These are phyloP conservation scores for Chrysanthemum makinoi DNA, from an alignment of 129 eudicot species.

Conservation along the genomic window DNA sequence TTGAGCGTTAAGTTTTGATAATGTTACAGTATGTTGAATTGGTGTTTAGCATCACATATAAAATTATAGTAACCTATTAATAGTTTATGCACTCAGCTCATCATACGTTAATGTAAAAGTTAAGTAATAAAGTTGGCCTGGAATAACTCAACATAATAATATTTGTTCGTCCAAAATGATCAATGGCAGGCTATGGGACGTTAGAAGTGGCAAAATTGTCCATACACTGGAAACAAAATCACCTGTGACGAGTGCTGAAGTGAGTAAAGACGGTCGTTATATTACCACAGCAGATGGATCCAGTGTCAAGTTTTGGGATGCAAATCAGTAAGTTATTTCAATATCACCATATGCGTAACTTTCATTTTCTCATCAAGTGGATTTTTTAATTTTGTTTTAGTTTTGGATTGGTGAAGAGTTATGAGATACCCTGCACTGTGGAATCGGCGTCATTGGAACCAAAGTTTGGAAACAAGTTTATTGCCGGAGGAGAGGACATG, in stretches of 20 bases:
- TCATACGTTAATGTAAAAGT: not conserved
- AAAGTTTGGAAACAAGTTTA: conserved; percentile 55
- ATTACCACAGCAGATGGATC: conserved; percentile 68
- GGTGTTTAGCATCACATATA: not conserved
- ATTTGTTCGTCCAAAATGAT: too few species aligned
- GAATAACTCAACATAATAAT: too few species aligned
- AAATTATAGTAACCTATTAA: too few species aligned
- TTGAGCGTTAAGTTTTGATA: not conserved
- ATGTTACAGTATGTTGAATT: not conserved
- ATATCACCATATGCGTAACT: not conserved
- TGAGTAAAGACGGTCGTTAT: conserved; percentile 64
- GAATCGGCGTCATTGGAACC: conserved; percentile 85
- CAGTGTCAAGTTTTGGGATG: conserved; percentile 70
- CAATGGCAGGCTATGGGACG: conserved; percentile 54
- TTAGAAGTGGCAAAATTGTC: conserved; percentile 48
- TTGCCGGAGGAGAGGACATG: conserved; percentile 91
- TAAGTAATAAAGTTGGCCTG: too few species aligned
- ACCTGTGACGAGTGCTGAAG: conserved; percentile 67
- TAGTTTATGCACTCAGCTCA: too few species aligned
- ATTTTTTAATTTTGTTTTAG: conserved; percentile 19
- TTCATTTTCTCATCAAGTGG: not conserved
- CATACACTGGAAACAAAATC: conserved; percentile 59
- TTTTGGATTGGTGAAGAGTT: conserved; percentile 79
- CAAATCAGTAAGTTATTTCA: conserved; percentile 49
- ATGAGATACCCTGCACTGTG: conserved; percentile 65